A percentile compares a stretch with the other conserved stretches of the same genome.
These are phyloP conservation scores for Starmerella potacharoeniae DNA, from an alignment of 805 yeast genomes.

Conservation along the genomic window DNA sequence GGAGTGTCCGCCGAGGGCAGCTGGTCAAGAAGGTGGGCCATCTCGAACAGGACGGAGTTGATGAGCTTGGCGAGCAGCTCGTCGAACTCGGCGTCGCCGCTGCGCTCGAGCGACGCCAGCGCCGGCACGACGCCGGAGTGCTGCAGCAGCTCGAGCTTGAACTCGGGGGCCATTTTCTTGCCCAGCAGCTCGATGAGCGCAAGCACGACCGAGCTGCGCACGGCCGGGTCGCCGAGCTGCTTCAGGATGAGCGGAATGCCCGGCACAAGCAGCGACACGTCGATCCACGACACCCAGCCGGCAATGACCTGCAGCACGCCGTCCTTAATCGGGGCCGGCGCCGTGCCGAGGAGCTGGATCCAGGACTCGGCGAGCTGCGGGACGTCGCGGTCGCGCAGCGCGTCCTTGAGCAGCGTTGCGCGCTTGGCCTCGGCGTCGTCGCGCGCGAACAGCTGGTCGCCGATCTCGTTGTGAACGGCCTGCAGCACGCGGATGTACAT, in stretches of 20 bases:
- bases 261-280: conserved; percentile 59
- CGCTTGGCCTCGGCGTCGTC: conserved; percentile 47
- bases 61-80: conserved; percentile 66
- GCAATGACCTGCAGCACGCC: conserved; percentile 60
- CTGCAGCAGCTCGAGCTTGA: conserved; percentile 56
- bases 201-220: conserved; percentile 43
- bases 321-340: conserved; percentile 38
- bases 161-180: conserved; percentile 66
- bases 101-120: conserved; percentile 18
- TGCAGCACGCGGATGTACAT: conserved; percentile 62
- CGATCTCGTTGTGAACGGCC: conserved; percentile 81
- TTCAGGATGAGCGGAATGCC: conserved; percentile 42
- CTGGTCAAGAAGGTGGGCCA: conserved; percentile 32
- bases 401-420: conserved; percentile 67
- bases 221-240: conserved; percentile 37
- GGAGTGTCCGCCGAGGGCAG: conserved; percentile 10
- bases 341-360: conserved; percentile 8
- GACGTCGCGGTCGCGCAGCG: conserved; percentile 58
- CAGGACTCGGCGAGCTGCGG: conserved; percentile 35
- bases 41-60: conserved; percentile 64
- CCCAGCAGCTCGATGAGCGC: conserved; percentile 54
- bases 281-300: conserved; percentile 86
- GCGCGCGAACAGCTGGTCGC: conserved; percentile 75
- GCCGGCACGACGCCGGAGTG: conserved; percentile 55
- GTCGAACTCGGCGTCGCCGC: conserved; percentile 49